These are phyloP conservation scores for Populus hybrid DNA, from an alignment of 441 rosid genomes.

Conservation along the genomic window DNA sequence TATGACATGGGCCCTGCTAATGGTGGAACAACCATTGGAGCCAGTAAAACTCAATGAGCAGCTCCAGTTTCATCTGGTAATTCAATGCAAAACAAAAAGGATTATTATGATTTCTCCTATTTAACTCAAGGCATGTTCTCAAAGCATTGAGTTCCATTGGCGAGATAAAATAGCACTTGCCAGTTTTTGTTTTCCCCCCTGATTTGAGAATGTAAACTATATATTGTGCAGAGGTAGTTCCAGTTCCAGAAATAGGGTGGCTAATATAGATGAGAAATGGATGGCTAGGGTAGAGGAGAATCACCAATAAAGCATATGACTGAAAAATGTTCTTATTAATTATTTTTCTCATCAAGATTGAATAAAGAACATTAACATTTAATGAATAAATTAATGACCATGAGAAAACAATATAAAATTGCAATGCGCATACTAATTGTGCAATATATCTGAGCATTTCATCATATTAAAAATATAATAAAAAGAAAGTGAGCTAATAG, in stretches of 20 bases:
- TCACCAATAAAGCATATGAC: too few relatives aligned
- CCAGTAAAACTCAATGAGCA: constrained; percentile 52
- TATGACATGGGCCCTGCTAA: constrained; percentile 39
- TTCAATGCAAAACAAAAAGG: constrained; percentile 57
- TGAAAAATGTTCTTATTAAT: too few relatives aligned
- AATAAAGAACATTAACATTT: too few relatives aligned
- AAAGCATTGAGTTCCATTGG: constrained; percentile 47
- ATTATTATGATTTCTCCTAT: constrained; percentile 80
- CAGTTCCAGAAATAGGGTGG: too few relatives aligned
- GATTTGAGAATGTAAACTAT: neutral
- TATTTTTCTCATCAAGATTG: too few relatives aligned
- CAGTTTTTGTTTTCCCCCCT: neutral
- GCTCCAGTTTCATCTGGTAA: constrained; percentile 36
- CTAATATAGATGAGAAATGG: too few relatives aligned
- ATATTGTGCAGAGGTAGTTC: neutral
- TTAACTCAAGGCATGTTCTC: constrained; percentile 84
- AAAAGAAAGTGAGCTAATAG: too few relatives aligned
- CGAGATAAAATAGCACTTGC: neutral
- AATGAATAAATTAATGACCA: too few relatives aligned
- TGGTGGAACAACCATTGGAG: constrained; percentile 36
- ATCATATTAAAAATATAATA: too few relatives aligned
- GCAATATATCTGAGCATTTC: too few relatives aligned
- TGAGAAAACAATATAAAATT: too few relatives aligned
- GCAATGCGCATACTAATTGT: too few relatives aligned
- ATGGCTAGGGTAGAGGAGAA: neutral